A percentile compares a stretch with the other conserved stretches of the same genome.
These are phyloP conservation scores for Teunomyces stri DNA, from an alignment of 805 yeast species.

Conservation along the genomic window DNA sequence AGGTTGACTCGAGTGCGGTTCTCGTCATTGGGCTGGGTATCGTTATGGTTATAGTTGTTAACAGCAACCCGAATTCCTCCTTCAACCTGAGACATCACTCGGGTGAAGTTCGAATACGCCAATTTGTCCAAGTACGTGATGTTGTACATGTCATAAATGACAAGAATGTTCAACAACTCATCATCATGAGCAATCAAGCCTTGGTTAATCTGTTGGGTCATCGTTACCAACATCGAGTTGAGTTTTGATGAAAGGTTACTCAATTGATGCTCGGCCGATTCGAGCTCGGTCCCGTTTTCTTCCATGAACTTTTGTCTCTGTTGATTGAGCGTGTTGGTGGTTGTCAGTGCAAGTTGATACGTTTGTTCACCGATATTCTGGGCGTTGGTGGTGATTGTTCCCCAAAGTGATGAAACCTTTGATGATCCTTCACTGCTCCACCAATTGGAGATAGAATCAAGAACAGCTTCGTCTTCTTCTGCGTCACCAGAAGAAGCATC, in stretches of 20 bases:
- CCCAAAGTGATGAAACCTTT: constrained; percentile 67
- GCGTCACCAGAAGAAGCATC: neutral
- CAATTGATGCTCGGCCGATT: constrained; percentile 21
- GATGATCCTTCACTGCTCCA: constrained; percentile 70
- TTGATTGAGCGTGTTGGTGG: constrained; percentile 40
- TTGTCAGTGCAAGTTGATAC: constrained; percentile 46
- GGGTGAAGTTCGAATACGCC: constrained; percentile 54
- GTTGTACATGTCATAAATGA: constrained; percentile 66
- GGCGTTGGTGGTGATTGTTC: constrained; percentile 56
- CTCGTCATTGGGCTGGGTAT: constrained; percentile 10
- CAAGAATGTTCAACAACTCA: constrained; percentile 38
- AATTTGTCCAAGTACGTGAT: constrained; percentile 46
- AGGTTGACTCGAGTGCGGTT: constrained; percentile 39
- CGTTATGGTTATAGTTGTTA: constrained; percentile 44
- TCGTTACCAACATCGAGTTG: constrained; percentile 31
- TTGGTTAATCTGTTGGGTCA: constrained; percentile 43
- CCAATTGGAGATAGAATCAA: constrained; percentile 54
- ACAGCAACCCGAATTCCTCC: constrained; percentile 68
- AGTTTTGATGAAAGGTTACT: constrained; percentile 25
- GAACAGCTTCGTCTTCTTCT: neutral
- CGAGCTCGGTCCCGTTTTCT: constrained; percentile 21
- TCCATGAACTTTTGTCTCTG: constrained; percentile 37
- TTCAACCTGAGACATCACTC: constrained; percentile 71
- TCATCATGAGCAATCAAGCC: constrained; percentile 60
- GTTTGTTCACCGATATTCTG: constrained; percentile 49